A percentile compares a stretch with the other conserved stretches of the same genome.
phyloP scores from a whole-genome alignment of 2,329 filamentous ascomycete species.

The Trichoderma gracile region DNA sequence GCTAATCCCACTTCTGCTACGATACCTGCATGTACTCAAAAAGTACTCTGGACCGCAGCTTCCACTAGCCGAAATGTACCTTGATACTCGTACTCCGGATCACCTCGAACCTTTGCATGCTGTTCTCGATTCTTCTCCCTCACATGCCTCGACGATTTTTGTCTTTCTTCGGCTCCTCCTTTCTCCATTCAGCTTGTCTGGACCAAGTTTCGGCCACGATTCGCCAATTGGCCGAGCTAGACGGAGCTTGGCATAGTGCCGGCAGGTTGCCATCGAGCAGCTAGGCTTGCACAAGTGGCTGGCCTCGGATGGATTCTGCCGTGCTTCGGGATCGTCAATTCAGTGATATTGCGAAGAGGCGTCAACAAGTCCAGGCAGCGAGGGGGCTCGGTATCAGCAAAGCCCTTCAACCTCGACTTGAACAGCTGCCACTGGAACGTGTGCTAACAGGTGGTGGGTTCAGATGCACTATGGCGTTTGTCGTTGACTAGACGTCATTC shows the following conservation, averaged over 20 bases:
- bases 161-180: conserved; percentile 14
- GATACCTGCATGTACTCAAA: too few species aligned
- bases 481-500: conserved; percentile 16
- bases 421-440: background rate
- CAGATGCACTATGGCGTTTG: background rate
- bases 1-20: background rate
- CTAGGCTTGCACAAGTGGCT: background rate
- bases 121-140: conserved; percentile 16
- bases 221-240: conserved; percentile 16
- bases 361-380: background rate
- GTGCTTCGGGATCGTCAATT: background rate
- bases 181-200: conserved; percentile 15
- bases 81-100: background rate
- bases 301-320: background rate
- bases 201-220: conserved; percentile 19
- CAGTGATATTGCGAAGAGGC: background rate
- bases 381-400: background rate
- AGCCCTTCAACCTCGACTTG: background rate
- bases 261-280: background rate
- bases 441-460: conserved; percentile 1
- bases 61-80: background rate
- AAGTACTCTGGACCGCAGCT: too few species aligned
- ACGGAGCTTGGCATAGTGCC: conserved; percentile 2
- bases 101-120: background rate
- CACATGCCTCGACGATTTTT: conserved; percentile 20